phyloP scores from a whole-genome alignment of 441 rosid genomes.

The Gossypium gossypioides region DNA sequence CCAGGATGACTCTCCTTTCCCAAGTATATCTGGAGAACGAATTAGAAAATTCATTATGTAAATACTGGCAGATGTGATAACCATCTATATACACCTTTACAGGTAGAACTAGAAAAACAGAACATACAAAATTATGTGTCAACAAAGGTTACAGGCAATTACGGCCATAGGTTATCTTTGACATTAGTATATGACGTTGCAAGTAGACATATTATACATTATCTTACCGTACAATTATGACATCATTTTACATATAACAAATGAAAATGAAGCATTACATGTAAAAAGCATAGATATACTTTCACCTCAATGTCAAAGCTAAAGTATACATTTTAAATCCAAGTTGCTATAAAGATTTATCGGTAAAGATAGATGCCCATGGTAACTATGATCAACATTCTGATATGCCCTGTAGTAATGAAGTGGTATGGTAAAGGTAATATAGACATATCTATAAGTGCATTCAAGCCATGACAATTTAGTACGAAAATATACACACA shows the following conservation, averaged over 20 bases:
- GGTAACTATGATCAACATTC: not conserved
- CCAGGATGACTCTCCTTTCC: conserved; percentile 61
- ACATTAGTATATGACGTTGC: not conserved
- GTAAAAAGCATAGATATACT: not conserved
- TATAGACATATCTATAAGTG: not conserved
- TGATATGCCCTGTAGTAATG: not conserved
- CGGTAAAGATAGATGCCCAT: not conserved
- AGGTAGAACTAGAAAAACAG: not conserved
- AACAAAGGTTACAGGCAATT: not conserved
- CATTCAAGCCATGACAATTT: not conserved
- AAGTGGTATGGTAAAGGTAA: not conserved
- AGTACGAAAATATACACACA: not conserved
- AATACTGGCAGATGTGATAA: not conserved
- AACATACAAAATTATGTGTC: not conserved
- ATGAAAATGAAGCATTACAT: not conserved
- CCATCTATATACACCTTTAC: not conserved
- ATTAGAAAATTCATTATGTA: not conserved
- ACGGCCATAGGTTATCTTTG: not conserved
- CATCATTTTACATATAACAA: conserved; percentile 1
- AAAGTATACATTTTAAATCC: not conserved
- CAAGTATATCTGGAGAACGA: conserved; percentile 47
- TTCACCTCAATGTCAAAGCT: not conserved
- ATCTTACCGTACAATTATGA: not conserved
- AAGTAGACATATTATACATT: not conserved
- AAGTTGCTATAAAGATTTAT: not conserved